Evolutionary conservation across 1,284 basidiomycete species (phyloP), one percentile per base, ranked within the genome.

Genomic region (Heliocybe sulcata): DNA sequence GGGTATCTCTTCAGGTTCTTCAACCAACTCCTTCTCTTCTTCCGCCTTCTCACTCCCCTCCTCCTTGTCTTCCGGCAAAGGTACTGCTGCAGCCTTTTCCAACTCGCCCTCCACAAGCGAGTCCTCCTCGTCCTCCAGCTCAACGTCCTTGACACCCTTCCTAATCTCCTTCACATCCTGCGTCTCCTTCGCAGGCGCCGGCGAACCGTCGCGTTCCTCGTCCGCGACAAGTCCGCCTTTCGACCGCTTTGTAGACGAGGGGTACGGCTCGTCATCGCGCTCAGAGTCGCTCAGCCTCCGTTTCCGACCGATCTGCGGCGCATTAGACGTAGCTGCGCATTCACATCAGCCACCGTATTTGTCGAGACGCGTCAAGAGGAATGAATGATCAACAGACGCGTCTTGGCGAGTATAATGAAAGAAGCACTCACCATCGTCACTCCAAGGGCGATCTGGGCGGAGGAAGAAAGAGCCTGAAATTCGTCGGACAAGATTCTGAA

Each of bases 381-480:
- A 31, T 6, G 29, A n/a, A 31, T 12, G 29, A 31, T 31, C 29
- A n/a, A 14, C 54, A 55, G 51, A 52, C 48, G 58, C 58, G 62
- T 63, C 59, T 49, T 29, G 53, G 38, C 38, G 38, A 42, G 19
- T 42, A n/a, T 16, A 42, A 42, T 16, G 38, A 42, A 42, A 3
- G 38, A 42, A 20, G 42, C 22, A 74, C 82, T 72, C 61, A 88
- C 86, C 83, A 66, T 89, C 85, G 57, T 88, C 85, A 59, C 77
- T 76, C 85, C 85, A 88, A 48, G 84, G 83, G 56, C 83, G 75
- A 68, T 89, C 86, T 27, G 82, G 77, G 54, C 85, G 79, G 27
- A 82, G 82, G 62, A 87, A 80, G 31, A 87, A 75, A n/a, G 82
- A 82, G 61, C 77, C 76, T 0, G 86, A 88, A 54, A 89, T 82